Conservation (phyloP, 2,329 filamentous ascomycete genomes). For the Aspergillus pseudoviridinutans region DNA sequence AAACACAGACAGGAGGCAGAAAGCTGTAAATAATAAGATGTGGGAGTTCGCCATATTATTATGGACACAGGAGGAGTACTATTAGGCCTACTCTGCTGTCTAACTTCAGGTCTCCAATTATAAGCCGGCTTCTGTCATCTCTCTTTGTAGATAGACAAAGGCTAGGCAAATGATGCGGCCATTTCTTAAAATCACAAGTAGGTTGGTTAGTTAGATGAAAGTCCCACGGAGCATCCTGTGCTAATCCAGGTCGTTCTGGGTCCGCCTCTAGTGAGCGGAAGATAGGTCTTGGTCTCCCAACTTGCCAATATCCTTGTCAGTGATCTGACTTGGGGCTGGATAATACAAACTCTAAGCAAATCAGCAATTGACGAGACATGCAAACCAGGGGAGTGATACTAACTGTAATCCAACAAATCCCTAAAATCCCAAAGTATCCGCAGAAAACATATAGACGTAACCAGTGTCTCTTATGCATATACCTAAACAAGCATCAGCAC, state of each 20-base stretch:
- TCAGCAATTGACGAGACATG: background rate
- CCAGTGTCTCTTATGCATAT: conserved; percentile 9
- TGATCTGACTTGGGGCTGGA: conserved; percentile 1
- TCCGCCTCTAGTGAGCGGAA: too few species aligned
- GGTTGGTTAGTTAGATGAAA: too few species aligned
- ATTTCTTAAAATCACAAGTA: too few species aligned
- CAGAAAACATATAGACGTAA: conserved; percentile 8
- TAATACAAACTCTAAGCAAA: conserved; percentile 2
- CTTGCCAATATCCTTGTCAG: background rate
- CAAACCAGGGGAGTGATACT: background rate
- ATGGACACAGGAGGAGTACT: background rate
- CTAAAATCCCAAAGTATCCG: conserved; percentile 8
- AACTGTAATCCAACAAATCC: conserved; percentile 4
- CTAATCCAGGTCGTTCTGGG: too few species aligned
- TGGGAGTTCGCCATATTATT: background rate
- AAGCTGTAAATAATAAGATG: background rate
- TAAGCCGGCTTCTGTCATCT: too few species aligned
- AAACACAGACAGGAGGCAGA: background rate
- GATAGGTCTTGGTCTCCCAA: background rate
- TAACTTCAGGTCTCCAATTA: too few species aligned
- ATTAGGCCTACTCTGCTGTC: too few species aligned
- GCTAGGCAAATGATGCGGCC: too few species aligned
- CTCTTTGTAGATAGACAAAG: too few species aligned
- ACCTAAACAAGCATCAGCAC: conserved; percentile 10
- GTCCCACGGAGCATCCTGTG: too few species aligned